Conservation (phyloP, 2,329 filamentous ascomycete genomes). For the Exophiala phaeomuriformis region DNA sequence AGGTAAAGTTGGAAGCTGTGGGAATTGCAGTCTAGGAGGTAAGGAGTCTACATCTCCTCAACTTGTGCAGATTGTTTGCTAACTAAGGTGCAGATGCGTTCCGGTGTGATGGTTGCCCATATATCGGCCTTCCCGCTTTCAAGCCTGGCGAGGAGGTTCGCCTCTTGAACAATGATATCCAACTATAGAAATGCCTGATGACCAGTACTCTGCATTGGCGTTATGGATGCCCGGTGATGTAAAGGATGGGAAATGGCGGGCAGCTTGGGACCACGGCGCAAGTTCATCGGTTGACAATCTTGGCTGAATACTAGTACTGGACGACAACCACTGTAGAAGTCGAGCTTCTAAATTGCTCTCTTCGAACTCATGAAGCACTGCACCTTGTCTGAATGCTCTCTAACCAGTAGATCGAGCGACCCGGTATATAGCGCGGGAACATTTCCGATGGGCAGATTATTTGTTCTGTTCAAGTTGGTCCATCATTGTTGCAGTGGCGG, state of each 20-base stretch:
- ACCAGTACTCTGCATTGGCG: slow-evolving; percentile 17
- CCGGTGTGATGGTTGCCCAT: slow-evolving; percentile 62
- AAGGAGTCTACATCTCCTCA: not conserved
- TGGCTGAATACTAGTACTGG: not conserved
- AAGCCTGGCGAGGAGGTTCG: slow-evolving; percentile 93
- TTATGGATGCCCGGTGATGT: slow-evolving; percentile 1
- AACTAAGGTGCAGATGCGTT: slow-evolving; percentile 31
- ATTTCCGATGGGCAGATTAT: no score
- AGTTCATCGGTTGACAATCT: not conserved
- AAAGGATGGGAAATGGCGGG: not conserved
- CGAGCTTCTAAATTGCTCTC: no score
- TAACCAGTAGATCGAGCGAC: no score
- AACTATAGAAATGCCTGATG: slow-evolving; percentile 51
- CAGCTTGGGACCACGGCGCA: not conserved
- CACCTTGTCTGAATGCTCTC: no score
- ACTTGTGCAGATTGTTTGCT: not conserved
- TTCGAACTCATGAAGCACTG: no score
- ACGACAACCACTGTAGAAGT: not conserved
- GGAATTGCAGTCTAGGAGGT: slow-evolving; percentile 77
- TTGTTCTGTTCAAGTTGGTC: no score
- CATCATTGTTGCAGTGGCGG: no score
- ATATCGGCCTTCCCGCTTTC: slow-evolving; percentile 88
- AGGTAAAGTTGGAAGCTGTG: slow-evolving; percentile 90
- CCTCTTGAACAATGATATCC: slow-evolving; percentile 70
- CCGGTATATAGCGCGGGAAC: no score